These are phyloP conservation scores for Castanea sativa DNA, from an alignment of 306 rosid genomes.

Conservation along the genomic window DNA sequence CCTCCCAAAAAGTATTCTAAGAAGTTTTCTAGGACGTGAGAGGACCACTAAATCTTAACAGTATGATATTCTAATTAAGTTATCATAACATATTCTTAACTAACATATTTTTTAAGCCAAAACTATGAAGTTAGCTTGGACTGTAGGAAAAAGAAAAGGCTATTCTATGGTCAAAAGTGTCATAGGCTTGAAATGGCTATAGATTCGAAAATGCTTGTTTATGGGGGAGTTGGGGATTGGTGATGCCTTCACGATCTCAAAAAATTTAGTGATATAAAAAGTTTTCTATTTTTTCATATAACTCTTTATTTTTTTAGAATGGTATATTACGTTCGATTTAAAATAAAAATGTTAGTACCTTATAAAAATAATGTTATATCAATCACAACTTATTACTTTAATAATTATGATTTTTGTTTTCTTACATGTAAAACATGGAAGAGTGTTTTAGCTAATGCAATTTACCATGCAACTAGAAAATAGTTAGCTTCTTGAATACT, in stretches of 20 bases:
- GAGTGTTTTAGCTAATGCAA: slow-evolving; percentile 27
- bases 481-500: slow-evolving; percentile 26
- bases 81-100: slow-evolving; percentile 40
- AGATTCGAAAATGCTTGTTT: slow-evolving; percentile 10
- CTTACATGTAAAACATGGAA: not conserved
- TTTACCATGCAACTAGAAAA: slow-evolving; percentile 36
- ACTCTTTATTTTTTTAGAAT: too few species aligned
- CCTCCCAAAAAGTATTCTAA: not conserved
- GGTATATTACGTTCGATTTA: too few species aligned
- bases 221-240: slow-evolving; percentile 31
- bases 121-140: slow-evolving; percentile 40
- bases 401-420: too few species aligned
- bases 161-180: slow-evolving; percentile 51
- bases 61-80: slow-evolving; percentile 66
- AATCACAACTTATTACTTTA: too few species aligned
- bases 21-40: slow-evolving; percentile 8
- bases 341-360: too few species aligned
- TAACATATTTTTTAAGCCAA: slow-evolving; percentile 31
- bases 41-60: slow-evolving; percentile 84
- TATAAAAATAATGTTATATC: too few species aligned
- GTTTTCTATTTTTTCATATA: too few species aligned
- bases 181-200: slow-evolving; percentile 52
- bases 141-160: slow-evolving; percentile 69
- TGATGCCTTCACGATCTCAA: slow-evolving; percentile 32
- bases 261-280: not conserved